phyloP scores from a whole-genome alignment of 306 rosid genomes.

The Citrullus amarus region DNA sequence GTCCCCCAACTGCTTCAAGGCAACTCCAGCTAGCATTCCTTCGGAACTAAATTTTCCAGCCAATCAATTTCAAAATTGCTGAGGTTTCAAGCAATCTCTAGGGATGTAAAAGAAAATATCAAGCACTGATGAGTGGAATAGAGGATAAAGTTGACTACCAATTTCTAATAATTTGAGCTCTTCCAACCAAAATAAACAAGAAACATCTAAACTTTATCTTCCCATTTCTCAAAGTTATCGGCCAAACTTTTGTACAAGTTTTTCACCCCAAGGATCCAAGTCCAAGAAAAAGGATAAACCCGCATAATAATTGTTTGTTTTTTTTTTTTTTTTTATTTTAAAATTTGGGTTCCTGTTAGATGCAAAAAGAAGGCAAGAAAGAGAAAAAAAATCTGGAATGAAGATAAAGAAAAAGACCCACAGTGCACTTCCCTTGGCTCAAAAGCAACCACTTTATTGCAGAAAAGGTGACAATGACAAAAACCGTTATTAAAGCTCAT shows the following conservation, averaged over 20 bases:
- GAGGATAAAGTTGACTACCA: neutral
- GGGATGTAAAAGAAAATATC: neutral
- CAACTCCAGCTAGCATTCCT: slow-evolving; percentile 41
- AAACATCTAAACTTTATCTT: neutral
- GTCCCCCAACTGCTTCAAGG: slow-evolving; percentile 39
- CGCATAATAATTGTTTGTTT: neutral
- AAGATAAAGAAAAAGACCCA: slow-evolving; percentile 8
- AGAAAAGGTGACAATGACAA: slow-evolving; percentile 43
- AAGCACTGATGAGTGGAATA: neutral
- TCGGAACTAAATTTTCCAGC: slow-evolving; percentile 33
- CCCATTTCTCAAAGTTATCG: neutral
- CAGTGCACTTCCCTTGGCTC: slow-evolving; percentile 34
- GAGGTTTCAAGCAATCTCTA: slow-evolving; percentile 17
- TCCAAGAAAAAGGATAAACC: slow-evolving; percentile 9
- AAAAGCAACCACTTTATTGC: slow-evolving; percentile 46
- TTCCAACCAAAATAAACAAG: neutral
- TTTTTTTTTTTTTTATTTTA: neutral
- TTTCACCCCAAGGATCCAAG: neutral
- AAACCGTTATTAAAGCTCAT: slow-evolving; percentile 24
- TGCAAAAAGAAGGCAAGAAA: neutral
- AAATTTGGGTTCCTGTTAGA: neutral
- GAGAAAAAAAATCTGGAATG: neutral
- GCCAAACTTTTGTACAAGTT: neutral
- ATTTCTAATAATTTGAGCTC: neutral
- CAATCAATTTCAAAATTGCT: slow-evolving; percentile 13